Evolutionary conservation across 1,284 basidiomycete species (phyloP), one percentile per base, ranked within the genome.

Genomic region (Tilletia horrida): DNA sequence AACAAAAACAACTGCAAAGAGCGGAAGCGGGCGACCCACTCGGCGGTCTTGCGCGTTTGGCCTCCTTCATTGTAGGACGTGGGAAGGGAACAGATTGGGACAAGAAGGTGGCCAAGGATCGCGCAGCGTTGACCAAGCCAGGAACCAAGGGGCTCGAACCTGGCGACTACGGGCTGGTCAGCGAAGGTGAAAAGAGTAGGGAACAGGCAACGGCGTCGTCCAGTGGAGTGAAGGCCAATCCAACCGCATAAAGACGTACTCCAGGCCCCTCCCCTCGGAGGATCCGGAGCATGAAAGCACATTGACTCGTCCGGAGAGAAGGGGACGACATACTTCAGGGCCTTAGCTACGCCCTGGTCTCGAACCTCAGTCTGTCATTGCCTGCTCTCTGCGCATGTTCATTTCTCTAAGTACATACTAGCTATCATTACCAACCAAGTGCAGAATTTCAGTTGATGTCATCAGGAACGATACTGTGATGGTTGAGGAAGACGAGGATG

Each of bases 151-250:
- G 70, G 23, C 43, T 70, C 29, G 50, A 71, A 63, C 68, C 78
- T 23, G 55, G 71, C 55, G 68, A 74, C 63, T 72, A 75, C 69
- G 66, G 72, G 61, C 45, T 77, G 7, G 67, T 79, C 27, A 71
- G 67, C 21, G 72, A 75, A 61, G 72, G 52, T 4, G 62, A 70
- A 47, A 71, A 71, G 61, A n/a, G 27, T 1, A 67, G 72, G 69
- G 63, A 48, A 7, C 23, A 25, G 7, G 42, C 25, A n/a, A 6
- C 25, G 13, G 59, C 35, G 40, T 43, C 57, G 31, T 35, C 57
- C 18, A 45, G 42, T 16, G 61, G 40, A 11, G 43, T 45, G 8
- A 35, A 43, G 21, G n/a, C 42, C 11, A 21, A 62, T 4, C 25
- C 55, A 13, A 31, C 55, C 31, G 35, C 35, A 40, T 40, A 11